A percentile compares a stretch with the other conserved stretches of the same genome.
These are phyloP conservation scores for Sugiyamaella castrensis DNA, from an alignment of 1,139 yeast genomes.

Conservation along the genomic window DNA sequence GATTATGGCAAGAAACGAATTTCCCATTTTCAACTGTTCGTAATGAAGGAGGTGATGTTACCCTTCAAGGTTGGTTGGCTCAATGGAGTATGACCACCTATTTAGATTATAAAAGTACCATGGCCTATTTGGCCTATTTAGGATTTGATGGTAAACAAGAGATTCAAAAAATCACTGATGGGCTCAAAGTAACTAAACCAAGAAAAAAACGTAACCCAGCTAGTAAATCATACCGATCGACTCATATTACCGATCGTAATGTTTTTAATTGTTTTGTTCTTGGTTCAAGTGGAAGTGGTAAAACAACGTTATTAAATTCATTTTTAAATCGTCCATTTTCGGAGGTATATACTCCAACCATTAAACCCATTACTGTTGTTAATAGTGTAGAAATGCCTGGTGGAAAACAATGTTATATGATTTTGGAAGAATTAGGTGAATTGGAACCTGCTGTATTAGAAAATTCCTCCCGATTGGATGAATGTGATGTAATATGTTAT, in stretches of 20 bases:
- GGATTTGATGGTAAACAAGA: slow-evolving; percentile 61
- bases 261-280: slow-evolving; percentile 86
- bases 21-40: slow-evolving; percentile 87
- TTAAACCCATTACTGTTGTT: slow-evolving; percentile 75
- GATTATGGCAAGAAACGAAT: slow-evolving; percentile 76
- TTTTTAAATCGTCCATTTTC: slow-evolving; percentile 74
- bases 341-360: slow-evolving; percentile 75
- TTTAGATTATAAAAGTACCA: slow-evolving; percentile 74
- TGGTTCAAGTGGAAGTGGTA: slow-evolving; percentile 86
- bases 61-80: slow-evolving; percentile 96
- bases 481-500: slow-evolving; percentile 87
- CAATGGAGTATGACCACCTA: slow-evolving; percentile 97
- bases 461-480: slow-evolving; percentile 65
- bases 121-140: slow-evolving; percentile 82
- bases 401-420: slow-evolving; percentile 90
- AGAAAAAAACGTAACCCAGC: slow-evolving; percentile 51
- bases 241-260: slow-evolving; percentile 73
- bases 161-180: slow-evolving; percentile 46
- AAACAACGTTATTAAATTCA: slow-evolving; percentile 72
- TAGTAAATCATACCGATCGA: slow-evolving; percentile 60
- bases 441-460: slow-evolving; percentile 78
- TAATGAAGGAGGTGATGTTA: slow-evolving; percentile 83
- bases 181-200: slow-evolving; percentile 78
- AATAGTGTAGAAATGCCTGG: slow-evolving; percentile 94
- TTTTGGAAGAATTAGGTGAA: slow-evolving; percentile 86